Evolutionary conservation across 2,329 filamentous ascomycete genomes (phyloP), one percentile per base, ranked within the genome.

Genomic region (Cytospora piceicola): DNA sequence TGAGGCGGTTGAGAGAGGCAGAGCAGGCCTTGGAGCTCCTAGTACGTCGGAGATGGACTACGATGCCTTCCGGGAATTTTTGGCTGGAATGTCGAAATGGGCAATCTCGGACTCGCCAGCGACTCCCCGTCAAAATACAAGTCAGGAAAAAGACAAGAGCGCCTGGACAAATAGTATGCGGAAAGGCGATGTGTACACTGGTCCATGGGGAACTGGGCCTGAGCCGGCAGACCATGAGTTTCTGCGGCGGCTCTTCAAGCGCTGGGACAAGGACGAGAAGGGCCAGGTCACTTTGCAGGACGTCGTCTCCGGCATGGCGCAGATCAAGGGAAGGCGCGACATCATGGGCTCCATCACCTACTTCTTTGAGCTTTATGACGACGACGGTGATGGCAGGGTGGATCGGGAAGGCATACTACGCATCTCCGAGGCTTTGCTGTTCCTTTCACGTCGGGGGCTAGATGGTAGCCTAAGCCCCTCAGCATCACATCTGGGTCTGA

Each of bases 321-420:
- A 91, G 17, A 92, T 99, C 73, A 98, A 97, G 76, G 94, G 95
- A 11, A 93, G 91, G 63, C 89, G 90, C 56, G 95, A 99, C 77
- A 97, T 99, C 70, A 97, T 99, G 94, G 92, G 92, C 34, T 95
- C 92, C 66, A 98, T 99, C 73, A 95, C 89, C 67, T 98, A 98
- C 78, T 98, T 99, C 77, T 99, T 99, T 72, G 92, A 97, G 73
- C 86, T 99, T 0, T 97, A 98, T 76, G 95, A 99, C 74, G 94
- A 99, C 70, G 90, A 94, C 72, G 86, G 88, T 1, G 93, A 97
- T 74, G 95, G 95, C 30, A 93, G 88, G 71, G 94, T 99, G 6
- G 95, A 98, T 73, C 88, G 95, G 14, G 95, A 99, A 77, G 95
- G 95, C 7, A 99, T 99, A 65, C 78, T 99, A 54, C 85, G 93